phyloP scores from a whole-genome alignment of 208 protist genomes.

The Phytomonas sp. region DNA sequence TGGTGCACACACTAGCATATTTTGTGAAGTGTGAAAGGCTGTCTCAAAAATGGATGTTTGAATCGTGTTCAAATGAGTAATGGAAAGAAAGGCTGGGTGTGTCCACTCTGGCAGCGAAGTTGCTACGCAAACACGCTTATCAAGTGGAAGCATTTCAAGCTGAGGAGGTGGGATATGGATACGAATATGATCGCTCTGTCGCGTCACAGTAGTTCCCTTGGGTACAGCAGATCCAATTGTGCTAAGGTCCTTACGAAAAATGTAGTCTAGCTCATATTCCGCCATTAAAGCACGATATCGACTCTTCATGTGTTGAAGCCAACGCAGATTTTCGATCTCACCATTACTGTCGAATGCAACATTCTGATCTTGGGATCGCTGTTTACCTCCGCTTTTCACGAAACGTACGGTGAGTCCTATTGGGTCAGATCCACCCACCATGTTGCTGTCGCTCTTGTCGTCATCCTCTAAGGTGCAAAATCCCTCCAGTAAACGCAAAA shows the following conservation, averaged over 20 bases:
- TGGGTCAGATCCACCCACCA: constrained; percentile 11
- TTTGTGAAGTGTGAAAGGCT: constrained; percentile 96
- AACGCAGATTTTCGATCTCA: constrained; percentile 51
- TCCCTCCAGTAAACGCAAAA: constrained; percentile 78
- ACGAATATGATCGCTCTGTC: constrained; percentile 59
- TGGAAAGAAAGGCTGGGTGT: constrained; percentile 82
- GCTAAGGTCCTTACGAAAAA: constrained; percentile 79
- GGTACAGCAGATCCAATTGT: constrained; percentile 62
- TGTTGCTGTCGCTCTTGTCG: constrained; percentile 22
- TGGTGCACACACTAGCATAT: constrained; percentile 98
- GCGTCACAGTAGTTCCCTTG: constrained; percentile 45
- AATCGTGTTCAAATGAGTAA: constrained; percentile 94
- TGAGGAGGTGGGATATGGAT: constrained; percentile 78
- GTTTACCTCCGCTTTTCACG: constrained; percentile 40
- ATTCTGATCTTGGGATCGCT: constrained; percentile 26
- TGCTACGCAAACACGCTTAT: constrained; percentile 71
- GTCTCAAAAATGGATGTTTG: constrained; percentile 94
- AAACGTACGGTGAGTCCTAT: constrained; percentile 58
- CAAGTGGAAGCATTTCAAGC: constrained; percentile 52
- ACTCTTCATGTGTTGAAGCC: constrained; percentile 80
- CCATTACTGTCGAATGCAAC: constrained; percentile 34
- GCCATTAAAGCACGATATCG: constrained; percentile 79
- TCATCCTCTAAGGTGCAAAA: constrained; percentile 81
- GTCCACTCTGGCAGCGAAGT: constrained; percentile 85
- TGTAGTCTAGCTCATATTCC: constrained; percentile 78